phyloP scores from a whole-genome alignment of 2,329 filamentous ascomycete species.

The Colletotrichum sp. region DNA sequence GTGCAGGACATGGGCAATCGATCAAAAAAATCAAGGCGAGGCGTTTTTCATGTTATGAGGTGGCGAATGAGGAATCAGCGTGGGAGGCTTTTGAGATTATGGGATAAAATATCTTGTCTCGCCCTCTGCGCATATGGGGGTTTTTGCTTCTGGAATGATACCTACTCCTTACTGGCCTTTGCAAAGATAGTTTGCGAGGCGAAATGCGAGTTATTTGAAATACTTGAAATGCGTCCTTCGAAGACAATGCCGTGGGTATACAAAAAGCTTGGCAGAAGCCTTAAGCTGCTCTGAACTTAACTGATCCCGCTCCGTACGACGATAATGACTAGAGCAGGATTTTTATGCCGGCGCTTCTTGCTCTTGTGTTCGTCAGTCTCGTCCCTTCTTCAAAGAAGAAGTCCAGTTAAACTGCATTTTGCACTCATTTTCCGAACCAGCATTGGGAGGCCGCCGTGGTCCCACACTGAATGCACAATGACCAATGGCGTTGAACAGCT shows the following conservation, averaged over 20 bases:
- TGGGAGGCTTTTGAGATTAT: conserved; percentile 24
- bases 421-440: too few species aligned
- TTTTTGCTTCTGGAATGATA: conserved; percentile 20
- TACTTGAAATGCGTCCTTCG: background rate
- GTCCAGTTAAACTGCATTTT: too few species aligned
- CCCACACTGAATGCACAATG: too few species aligned
- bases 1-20: background rate
- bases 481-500: too few species aligned
- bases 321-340: background rate
- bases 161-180: background rate
- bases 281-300: background rate
- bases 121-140: background rate
- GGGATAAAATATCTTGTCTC: background rate
- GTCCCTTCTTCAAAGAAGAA: too few species aligned
- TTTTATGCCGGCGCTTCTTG: background rate
- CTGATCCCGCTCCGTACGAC: background rate
- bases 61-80: background rate
- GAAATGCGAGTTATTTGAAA: background rate
- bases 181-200: background rate
- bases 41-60: conserved; percentile 1
- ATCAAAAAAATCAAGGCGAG: background rate
- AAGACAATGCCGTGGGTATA: background rate
- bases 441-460: too few species aligned
- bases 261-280: background rate
- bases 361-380: too few species aligned